phyloP scores from a whole-genome alignment of 176 grass and related monocot genomes.

The Calamus simplicifolius region DNA sequence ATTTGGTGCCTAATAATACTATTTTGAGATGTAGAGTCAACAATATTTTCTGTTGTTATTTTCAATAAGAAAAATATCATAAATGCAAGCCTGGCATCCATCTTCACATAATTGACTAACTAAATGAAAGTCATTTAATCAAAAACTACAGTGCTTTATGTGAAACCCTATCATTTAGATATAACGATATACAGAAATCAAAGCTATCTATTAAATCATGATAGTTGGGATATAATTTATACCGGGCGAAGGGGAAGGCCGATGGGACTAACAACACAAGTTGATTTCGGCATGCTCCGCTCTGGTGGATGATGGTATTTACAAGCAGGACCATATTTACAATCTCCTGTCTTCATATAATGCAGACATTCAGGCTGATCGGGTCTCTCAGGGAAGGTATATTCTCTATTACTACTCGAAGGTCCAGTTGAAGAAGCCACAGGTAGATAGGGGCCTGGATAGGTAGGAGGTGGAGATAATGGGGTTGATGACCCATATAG shows the following conservation, averaged over 20 bases:
- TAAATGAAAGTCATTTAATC: too few relatives aligned
- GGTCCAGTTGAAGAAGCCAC: slow-evolving; percentile 29
- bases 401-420: slow-evolving; percentile 35
- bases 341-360: slow-evolving; percentile 59
- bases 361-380: slow-evolving; percentile 63
- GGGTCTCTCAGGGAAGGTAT: slow-evolving; percentile 46
- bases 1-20: too few relatives aligned
- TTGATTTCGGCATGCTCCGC: slow-evolving; percentile 35
- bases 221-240: not conserved
- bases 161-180: too few relatives aligned
- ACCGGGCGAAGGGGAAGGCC: slow-evolving; percentile 67
- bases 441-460: slow-evolving; percentile 29
- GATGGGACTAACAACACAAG: slow-evolving; percentile 33
- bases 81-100: too few relatives aligned
- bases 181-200: too few relatives aligned
- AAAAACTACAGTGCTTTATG: too few relatives aligned
- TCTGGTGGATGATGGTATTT: slow-evolving; percentile 65
- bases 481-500: slow-evolving; percentile 44
- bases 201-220: too few relatives aligned
- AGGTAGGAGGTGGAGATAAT: slow-evolving; percentile 17
- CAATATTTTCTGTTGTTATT: too few relatives aligned
- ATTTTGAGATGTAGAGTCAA: too few relatives aligned
- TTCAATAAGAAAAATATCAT: too few relatives aligned
- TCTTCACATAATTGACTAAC: too few relatives aligned
- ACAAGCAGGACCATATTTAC: slow-evolving; percentile 58